Percentiles rank a stretch among this genome's conserved stretches.
Conservation (phyloP, 768 basidiomycete genomes). For the Tulasnella sp. region DNA sequence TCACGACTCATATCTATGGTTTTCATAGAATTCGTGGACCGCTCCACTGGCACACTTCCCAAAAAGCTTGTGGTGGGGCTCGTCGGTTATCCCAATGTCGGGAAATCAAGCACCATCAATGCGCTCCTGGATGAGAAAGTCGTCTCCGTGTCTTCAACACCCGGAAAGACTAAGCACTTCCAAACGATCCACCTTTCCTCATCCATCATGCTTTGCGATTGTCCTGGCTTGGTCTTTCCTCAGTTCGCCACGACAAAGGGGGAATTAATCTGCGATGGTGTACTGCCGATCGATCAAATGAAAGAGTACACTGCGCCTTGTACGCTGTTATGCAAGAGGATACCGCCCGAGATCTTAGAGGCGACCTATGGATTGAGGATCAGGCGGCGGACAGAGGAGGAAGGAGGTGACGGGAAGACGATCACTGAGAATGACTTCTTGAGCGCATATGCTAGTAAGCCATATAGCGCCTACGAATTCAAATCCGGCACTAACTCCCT, state of each 20-base stretch:
- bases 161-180: slow-evolving; percentile 98
- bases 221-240: slow-evolving; percentile 95
- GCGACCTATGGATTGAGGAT: slow-evolving; percentile 80
- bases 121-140: slow-evolving; percentile 91
- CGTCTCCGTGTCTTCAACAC: slow-evolving; percentile 96
- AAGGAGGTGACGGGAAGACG: slow-evolving; percentile 67
- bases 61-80: slow-evolving; percentile 71
- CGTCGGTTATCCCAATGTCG: slow-evolving; percentile 97
- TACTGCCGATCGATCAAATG: slow-evolving; percentile 95
- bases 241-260: slow-evolving; percentile 97
- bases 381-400: slow-evolving; percentile 51
- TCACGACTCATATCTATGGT: too few species aligned
- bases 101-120: slow-evolving; percentile 97
- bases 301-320: slow-evolving; percentile 83
- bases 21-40: slow-evolving; percentile 47
- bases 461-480: background rate
- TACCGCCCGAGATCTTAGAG: slow-evolving; percentile 79
- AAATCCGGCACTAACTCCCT: background rate
- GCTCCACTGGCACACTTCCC: slow-evolving; percentile 42
- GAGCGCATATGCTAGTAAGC: slow-evolving; percentile 85
- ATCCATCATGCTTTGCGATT: slow-evolving; percentile 83
- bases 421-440: slow-evolving; percentile 67
- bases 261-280: slow-evolving; percentile 91
- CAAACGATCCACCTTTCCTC: slow-evolving; percentile 94
- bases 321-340: slow-evolving; percentile 61